Percentiles rank a stretch among this genome's conserved stretches.
Evolutionary conservation across 2,329 filamentous ascomycete species (phyloP).

Genomic region (Thermothelomyces thermophilus): DNA sequence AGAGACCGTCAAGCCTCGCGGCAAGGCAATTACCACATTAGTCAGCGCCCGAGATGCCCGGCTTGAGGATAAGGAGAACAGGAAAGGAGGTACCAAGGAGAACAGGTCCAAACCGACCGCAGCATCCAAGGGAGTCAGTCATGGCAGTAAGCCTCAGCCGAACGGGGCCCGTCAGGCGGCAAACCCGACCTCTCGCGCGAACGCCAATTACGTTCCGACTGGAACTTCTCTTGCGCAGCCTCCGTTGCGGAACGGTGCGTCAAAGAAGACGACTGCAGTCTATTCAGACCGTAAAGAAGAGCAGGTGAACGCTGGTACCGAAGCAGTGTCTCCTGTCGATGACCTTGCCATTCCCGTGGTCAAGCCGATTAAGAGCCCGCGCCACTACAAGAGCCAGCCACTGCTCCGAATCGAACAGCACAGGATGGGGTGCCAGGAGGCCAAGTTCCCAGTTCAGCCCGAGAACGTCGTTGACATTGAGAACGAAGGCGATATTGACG

Average conservation of each 20-base stretch:
- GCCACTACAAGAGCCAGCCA: slow-evolving; percentile 50
- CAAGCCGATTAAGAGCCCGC: slow-evolving; percentile 30
- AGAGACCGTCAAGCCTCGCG: slow-evolving; percentile 28
- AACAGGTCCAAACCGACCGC: neutral
- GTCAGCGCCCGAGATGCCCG: slow-evolving; percentile 20
- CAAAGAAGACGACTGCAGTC: slow-evolving; percentile 27
- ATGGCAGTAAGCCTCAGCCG: slow-evolving; percentile 9
- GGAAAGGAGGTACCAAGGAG: slow-evolving; percentile 1
- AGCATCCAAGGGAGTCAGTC: slow-evolving; percentile 7
- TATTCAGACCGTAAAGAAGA: slow-evolving; percentile 25
- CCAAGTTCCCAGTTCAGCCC: slow-evolving; percentile 32
- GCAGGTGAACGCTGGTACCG: slow-evolving; percentile 5
- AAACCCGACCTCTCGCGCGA: slow-evolving; percentile 10
- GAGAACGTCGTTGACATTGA: slow-evolving; percentile 23
- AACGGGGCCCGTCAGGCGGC: neutral
- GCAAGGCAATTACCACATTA: slow-evolving; percentile 26
- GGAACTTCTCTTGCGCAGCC: slow-evolving; percentile 15
- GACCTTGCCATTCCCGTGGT: slow-evolving; percentile 16
- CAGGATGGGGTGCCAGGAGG: slow-evolving; percentile 39
- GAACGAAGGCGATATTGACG: slow-evolving; percentile 29
- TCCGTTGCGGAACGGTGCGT: slow-evolving; percentile 17
- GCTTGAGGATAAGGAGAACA: slow-evolving; percentile 42
- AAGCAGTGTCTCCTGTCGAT: slow-evolving; percentile 13
- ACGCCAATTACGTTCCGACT: slow-evolving; percentile 8
- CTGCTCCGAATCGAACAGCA: slow-evolving; percentile 40